Conservation (phyloP, 2,329 filamentous ascomycete genomes). For the Diplocarpon mali region DNA sequence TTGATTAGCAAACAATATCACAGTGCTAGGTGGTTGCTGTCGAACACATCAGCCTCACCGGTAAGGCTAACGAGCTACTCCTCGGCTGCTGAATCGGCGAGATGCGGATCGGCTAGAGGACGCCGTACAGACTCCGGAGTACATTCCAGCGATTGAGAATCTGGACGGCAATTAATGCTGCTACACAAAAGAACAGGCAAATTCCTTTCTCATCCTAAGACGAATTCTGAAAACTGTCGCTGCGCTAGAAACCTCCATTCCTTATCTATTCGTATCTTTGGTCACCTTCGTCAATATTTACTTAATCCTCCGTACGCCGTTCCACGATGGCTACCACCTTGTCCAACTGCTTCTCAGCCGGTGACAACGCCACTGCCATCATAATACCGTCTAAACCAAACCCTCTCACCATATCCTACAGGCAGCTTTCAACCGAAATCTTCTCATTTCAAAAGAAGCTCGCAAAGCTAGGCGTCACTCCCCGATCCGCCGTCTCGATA, state of each 20-base stretch:
- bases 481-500: conserved; percentile 66
- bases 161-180: too few species aligned
- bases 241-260: conserved; percentile 6
- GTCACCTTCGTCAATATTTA: background rate
- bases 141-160: too few species aligned
- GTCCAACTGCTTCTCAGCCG: conserved; percentile 42
- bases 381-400: conserved; percentile 58
- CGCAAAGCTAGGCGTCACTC: conserved; percentile 59
- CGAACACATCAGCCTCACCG: conserved; percentile 11
- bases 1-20: background rate
- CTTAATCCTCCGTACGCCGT: background rate
- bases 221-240: background rate
- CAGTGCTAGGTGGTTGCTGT: background rate
- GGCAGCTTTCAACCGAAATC: conserved; percentile 54
- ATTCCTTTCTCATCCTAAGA: background rate
- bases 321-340: conserved; percentile 35
- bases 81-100: conserved; percentile 5
- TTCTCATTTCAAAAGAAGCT: conserved; percentile 66
- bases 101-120: background rate
- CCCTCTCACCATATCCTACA: conserved; percentile 58
- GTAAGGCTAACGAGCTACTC: conserved; percentile 9
- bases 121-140: too few species aligned
- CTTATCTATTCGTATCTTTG: background rate
- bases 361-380: conserved; percentile 47
- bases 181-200: background rate